Evolutionary conservation across 2,329 filamentous ascomycete species (phyloP).

Genomic region (Colletotrichum sp.): DNA sequence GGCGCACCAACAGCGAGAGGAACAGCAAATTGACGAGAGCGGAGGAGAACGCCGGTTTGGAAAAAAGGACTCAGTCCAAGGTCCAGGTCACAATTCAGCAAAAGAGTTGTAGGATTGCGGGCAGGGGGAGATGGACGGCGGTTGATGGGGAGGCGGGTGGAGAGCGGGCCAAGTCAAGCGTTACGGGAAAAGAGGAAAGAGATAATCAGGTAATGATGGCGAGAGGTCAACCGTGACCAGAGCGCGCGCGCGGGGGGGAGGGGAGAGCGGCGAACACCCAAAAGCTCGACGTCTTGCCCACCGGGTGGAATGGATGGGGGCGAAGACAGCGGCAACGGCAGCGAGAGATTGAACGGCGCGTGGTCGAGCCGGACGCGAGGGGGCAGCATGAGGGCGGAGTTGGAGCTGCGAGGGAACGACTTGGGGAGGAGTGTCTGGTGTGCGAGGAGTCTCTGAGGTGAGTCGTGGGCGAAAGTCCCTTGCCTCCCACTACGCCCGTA

Average conservation of each 20-base stretch:
- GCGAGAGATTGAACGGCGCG: background rate
- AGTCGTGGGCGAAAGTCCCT: constrained; percentile 10
- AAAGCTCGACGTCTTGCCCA: background rate
- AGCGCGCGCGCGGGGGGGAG: background rate
- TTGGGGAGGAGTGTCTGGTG: background rate
- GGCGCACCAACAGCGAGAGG: background rate
- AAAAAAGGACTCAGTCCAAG: background rate
- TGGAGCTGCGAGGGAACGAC: background rate
- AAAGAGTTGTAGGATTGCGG: background rate
- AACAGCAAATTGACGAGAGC: background rate
- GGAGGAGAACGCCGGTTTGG: background rate
- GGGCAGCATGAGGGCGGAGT: background rate
- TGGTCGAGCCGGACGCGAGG: background rate
- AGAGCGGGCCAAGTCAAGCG: background rate
- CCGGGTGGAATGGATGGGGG: background rate
- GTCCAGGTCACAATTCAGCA: constrained; percentile 12
- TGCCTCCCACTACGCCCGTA: constrained; percentile 19
- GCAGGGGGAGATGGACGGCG: background rate
- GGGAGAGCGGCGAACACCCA: background rate
- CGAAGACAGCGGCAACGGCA: background rate
- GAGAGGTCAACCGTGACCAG: background rate
- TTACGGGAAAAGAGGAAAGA: constrained; percentile 20
- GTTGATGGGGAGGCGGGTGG: constrained; percentile 9
- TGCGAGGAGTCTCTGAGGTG: background rate
- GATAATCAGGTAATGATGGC: constrained; percentile 1